A percentile compares a stretch with the other conserved stretches of the same genome.
Conservation (phyloP, 169 alveolate genomes). For the Plasmodium sp. region DNA sequence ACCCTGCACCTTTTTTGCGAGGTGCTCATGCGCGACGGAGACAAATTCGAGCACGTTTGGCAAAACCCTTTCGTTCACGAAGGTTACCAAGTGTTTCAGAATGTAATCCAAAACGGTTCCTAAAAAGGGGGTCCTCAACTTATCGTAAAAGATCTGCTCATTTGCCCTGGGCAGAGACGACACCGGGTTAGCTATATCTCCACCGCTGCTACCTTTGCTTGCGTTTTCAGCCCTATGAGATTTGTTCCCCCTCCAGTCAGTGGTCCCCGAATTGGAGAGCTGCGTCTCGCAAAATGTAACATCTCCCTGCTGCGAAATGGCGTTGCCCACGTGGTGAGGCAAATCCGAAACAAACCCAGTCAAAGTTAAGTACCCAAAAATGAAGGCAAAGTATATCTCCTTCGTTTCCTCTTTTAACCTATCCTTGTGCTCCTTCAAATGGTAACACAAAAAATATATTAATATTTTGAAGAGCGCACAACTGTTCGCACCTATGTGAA, state of each 20-base stretch:
- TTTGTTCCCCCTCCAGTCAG: neutral
- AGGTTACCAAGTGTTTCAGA: slow-evolving; percentile 1
- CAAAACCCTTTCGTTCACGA: slow-evolving; percentile 22
- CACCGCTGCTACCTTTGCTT: neutral
- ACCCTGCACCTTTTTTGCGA: neutral
- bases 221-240: neutral
- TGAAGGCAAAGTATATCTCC: slow-evolving; percentile 46
- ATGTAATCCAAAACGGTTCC: slow-evolving; percentile 1
- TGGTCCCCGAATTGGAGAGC: neutral
- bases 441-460: slow-evolving; percentile 27
- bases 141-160: neutral
- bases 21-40: neutral
- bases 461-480: slow-evolving; percentile 20
- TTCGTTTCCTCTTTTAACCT: slow-evolving; percentile 43
- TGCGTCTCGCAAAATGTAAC: neutral
- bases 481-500: slow-evolving; percentile 6
- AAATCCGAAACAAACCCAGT: neutral
- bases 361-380: slow-evolving; percentile 19
- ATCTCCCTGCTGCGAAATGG: neutral
- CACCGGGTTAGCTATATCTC: neutral
- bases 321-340: neutral
- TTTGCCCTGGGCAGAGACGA: neutral
- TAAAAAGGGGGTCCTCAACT: neutral
- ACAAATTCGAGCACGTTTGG: slow-evolving; percentile 26
- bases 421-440: slow-evolving; percentile 14